phyloP scores from a whole-genome alignment of 805 yeast species.

The Phaffomyces opuntiae region DNA sequence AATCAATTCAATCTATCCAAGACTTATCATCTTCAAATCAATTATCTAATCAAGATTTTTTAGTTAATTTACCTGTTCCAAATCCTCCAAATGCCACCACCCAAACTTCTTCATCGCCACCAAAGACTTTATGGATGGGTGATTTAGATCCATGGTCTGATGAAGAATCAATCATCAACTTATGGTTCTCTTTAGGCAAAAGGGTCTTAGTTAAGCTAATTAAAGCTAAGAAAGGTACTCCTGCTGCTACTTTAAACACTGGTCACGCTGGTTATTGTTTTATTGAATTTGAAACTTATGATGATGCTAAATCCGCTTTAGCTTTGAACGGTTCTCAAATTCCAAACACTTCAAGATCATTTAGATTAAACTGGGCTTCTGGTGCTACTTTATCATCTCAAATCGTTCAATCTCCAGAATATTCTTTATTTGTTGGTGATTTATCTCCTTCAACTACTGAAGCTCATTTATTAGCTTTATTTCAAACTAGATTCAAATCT shows the following conservation, averaged over 20 bases:
- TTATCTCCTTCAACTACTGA: constrained; percentile 73
- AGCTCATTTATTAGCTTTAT: constrained; percentile 66
- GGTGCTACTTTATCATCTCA: constrained; percentile 73
- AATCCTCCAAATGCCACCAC: constrained; percentile 49
- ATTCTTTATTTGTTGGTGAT: constrained; percentile 77
- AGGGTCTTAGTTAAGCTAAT: constrained; percentile 62
- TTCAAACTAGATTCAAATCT: constrained; percentile 57
- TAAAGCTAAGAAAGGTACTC: constrained; percentile 37
- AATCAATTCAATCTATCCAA: not conserved
- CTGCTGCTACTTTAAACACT: constrained; percentile 27
- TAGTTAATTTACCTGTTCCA: constrained; percentile 32
- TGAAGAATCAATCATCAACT: constrained; percentile 48
- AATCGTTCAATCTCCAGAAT: constrained; percentile 68
- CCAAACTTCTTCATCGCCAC: constrained; percentile 37
- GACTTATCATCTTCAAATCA: constrained; percentile 7
- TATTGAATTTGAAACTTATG: constrained; percentile 62
- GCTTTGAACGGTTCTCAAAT: constrained; percentile 57
- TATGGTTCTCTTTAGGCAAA: constrained; percentile 54
- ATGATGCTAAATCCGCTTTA: constrained; percentile 64
- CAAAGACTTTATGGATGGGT: constrained; percentile 85
- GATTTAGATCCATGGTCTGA: constrained; percentile 77
- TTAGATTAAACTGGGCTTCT: constrained; percentile 78
- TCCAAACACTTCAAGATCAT: constrained; percentile 57
- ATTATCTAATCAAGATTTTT: constrained; percentile 20
- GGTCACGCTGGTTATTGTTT: constrained; percentile 67